Conservation (phyloP, 2,329 filamentous ascomycete genomes). For the Ceratocystis colombiana region DNA sequence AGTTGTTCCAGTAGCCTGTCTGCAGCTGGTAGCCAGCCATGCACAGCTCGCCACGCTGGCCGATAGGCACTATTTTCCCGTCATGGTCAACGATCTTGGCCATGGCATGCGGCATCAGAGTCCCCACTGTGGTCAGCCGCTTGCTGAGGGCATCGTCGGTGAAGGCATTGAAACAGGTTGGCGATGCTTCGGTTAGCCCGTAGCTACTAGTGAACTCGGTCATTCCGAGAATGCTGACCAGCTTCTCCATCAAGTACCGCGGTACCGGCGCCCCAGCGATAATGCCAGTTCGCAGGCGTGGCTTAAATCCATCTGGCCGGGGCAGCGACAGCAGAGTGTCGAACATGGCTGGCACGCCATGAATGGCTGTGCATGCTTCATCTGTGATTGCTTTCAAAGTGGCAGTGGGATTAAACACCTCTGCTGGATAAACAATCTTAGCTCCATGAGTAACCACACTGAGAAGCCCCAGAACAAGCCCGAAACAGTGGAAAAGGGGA, state of each 20-base stretch:
- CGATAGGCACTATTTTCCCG: slow-evolving; percentile 56
- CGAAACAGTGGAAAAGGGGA: slow-evolving; percentile 79
- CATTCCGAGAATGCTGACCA: slow-evolving; percentile 64
- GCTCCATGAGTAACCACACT: slow-evolving; percentile 63
- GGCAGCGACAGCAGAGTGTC: slow-evolving; percentile 50
- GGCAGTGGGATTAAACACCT: slow-evolving; percentile 59
- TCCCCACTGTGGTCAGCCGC: slow-evolving; percentile 62
- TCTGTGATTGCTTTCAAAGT: slow-evolving; percentile 57
- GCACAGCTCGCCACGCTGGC: slow-evolving; percentile 61
- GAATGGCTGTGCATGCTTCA: slow-evolving; percentile 61
- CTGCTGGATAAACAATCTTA: slow-evolving; percentile 65
- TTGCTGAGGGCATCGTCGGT: slow-evolving; percentile 59
- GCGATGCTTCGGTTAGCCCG: slow-evolving; percentile 66
- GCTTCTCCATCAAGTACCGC: slow-evolving; percentile 60
- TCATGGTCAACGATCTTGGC: slow-evolving; percentile 68
- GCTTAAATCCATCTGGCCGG: slow-evolving; percentile 36
- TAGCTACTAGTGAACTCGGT: slow-evolving; percentile 61
- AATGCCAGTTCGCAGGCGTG: slow-evolving; percentile 60
- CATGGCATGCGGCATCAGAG: slow-evolving; percentile 61
- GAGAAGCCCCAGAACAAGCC: slow-evolving; percentile 65
- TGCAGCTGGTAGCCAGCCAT: slow-evolving; percentile 70
- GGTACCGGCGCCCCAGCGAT: slow-evolving; percentile 71
- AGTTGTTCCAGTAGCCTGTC: slow-evolving; percentile 57
- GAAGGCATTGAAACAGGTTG: slow-evolving; percentile 72
- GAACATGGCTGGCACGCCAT: slow-evolving; percentile 79